These are phyloP conservation scores for Bretschneidera sinensis DNA, from an alignment of 345 rosid genomes.

Conservation along the genomic window DNA sequence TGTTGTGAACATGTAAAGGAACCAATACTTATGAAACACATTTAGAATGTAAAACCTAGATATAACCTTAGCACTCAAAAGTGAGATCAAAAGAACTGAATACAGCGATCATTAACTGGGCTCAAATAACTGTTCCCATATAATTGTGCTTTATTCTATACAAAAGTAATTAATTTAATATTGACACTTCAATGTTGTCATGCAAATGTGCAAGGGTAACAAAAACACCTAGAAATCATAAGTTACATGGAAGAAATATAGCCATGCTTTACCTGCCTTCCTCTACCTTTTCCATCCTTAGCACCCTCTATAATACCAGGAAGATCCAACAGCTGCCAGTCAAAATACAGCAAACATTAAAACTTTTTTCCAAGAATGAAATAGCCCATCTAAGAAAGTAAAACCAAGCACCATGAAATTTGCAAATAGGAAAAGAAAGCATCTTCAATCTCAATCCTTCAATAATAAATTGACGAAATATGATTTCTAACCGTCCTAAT, in stretches of 20 bases:
- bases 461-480: not conserved
- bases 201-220: constrained; percentile 5
- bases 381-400: no score
- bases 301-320: constrained; percentile 99
- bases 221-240: not conserved
- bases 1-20: no score
- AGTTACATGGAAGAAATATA: not conserved
- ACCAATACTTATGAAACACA: no score
- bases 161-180: no score
- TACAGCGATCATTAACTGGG: no score
- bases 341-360: constrained; percentile 2
- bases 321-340: constrained; percentile 81
- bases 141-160: no score
- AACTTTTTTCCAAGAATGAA: not conserved
- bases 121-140: no score
- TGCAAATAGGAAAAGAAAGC: not conserved
- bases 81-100: no score
- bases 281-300: constrained; percentile 99
- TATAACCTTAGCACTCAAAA: no score
- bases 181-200: no score
- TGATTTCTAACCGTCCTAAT: not conserved
- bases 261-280: constrained; percentile 61
- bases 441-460: not conserved
- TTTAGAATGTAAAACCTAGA: no score
- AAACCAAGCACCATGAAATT: no score